Evolutionary conservation across 345 rosid genomes (phyloP).

Genomic region (Aquilaria yunnanensis): DNA sequence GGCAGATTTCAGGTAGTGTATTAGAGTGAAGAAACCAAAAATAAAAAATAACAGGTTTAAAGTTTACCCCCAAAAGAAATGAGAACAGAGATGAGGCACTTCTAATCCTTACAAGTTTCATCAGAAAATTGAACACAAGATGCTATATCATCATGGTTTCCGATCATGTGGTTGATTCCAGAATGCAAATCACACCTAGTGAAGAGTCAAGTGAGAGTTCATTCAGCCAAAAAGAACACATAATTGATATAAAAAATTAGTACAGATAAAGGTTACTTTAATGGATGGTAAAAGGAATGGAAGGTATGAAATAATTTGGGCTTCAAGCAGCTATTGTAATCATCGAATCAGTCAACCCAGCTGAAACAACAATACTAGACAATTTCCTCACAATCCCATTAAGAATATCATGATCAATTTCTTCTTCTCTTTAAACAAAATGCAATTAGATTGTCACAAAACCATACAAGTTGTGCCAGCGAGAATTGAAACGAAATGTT

Average conservation of each 20-base stretch:
- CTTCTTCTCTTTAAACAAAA: not conserved
- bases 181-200: conserved; percentile 62
- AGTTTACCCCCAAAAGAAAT: not conserved
- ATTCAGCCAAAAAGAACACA: too few species aligned
- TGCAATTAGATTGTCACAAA: not conserved
- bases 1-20: not conserved
- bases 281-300: not conserved
- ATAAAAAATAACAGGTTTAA: not conserved
- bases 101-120: conserved; percentile 49
- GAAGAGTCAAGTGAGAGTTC: not conserved
- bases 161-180: conserved; percentile 36
- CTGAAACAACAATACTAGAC: not conserved
- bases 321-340: not conserved
- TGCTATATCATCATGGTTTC: conserved; percentile 69
- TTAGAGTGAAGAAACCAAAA: not conserved
- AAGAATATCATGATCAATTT: not conserved
- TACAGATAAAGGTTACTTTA: not conserved
- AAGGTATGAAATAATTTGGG: not conserved
- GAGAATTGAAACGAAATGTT: not conserved
- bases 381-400: not conserved
- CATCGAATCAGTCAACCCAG: too few species aligned
- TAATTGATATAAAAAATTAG: not conserved
- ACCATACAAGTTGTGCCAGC: not conserved
- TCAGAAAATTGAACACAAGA: conserved; percentile 52
- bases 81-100: not conserved